Evolutionary conservation across 2,329 filamentous ascomycete species (phyloP), one percentile per base, ranked within the genome.

Genomic region (Colletotrichum ledebouriae): DNA sequence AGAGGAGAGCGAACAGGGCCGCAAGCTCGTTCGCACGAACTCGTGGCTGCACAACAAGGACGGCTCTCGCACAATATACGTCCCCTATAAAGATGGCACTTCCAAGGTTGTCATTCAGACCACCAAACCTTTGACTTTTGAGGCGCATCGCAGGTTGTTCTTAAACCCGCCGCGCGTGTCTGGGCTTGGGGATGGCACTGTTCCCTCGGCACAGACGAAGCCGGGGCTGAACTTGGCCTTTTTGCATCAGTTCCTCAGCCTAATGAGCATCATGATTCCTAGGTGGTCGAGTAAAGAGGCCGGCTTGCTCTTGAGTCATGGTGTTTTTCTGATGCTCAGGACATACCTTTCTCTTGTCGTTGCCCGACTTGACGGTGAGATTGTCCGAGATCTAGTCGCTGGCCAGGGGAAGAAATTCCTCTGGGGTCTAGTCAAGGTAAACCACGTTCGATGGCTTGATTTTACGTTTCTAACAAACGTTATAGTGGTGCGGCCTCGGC

Each of bases 261-360:
- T 99, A 62, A 89, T 98, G 82, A 98, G 94, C 80, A 98, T 99
- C 76, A 97, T 98, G 94, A 92, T 99, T 70, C 96, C 96, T 6
- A 86, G 95, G 71, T 97, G 95, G 92, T 91, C 91, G 15, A 97
- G 94, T 78, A 99, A 99, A 78, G 96, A 98, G 82, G 94, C 95
- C 0, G 95, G 94, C 1, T 82, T 99, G 71, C 84, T 99, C 34
- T 80, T 97, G 70, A 96, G 94, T 75, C 96, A 99, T 76, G 92
- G 93, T 17, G 85, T 94, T 34, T 99, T 98, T 78, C 81, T 99
- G 71, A 89, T 99, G 84, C 84, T 98, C 59, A 86, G 96, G 69
- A 99, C 96, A 50, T 99, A 99, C 76, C 86, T 99, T 11, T 98
- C 95, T 10, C 84, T 99, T 3, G 89, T 99, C 2, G 94, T 99